These are phyloP conservation scores for Pelargonium australe DNA, from an alignment of 441 rosid species.

Conservation along the genomic window DNA sequence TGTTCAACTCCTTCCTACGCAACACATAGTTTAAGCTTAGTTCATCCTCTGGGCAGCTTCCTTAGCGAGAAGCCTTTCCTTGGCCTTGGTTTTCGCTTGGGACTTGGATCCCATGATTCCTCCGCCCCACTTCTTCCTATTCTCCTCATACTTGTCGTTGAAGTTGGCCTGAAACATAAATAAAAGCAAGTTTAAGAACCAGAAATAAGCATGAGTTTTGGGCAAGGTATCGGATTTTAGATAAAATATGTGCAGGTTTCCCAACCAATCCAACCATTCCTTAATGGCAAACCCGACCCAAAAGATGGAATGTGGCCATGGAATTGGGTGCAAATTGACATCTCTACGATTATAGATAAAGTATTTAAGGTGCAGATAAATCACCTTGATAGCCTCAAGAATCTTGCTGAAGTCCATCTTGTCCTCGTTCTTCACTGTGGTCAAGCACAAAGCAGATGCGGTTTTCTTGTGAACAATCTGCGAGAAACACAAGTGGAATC, in stretches of 20 bases:
- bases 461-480: slow-evolving; percentile 92
- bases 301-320: too few species aligned
- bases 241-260: too few species aligned
- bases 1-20: not conserved
- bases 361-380: too few species aligned
- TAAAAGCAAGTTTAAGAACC: not conserved
- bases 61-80: slow-evolving; percentile 65
- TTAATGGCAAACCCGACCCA: too few species aligned
- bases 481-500: not conserved
- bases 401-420: slow-evolving; percentile 73
- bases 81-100: slow-evolving; percentile 76
- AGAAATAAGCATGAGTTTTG: too few species aligned
- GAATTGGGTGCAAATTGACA: too few species aligned
- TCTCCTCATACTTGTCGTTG: slow-evolving; percentile 82
- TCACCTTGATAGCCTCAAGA: slow-evolving; percentile 77
- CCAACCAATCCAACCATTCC: too few species aligned
- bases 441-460: slow-evolving; percentile 68
- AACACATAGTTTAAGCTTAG: slow-evolving; percentile 15
- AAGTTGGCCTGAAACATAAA: slow-evolving; percentile 53
- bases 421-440: slow-evolving; percentile 72
- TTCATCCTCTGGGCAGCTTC: slow-evolving; percentile 82
- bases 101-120: slow-evolving; percentile 93
- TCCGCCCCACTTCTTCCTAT: slow-evolving; percentile 91
- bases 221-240: too few species aligned
- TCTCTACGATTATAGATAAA: too few species aligned